Evolutionary conservation across 2,329 filamentous ascomycete genomes (phyloP).

Genomic region (Bipolaris victoriae): DNA sequence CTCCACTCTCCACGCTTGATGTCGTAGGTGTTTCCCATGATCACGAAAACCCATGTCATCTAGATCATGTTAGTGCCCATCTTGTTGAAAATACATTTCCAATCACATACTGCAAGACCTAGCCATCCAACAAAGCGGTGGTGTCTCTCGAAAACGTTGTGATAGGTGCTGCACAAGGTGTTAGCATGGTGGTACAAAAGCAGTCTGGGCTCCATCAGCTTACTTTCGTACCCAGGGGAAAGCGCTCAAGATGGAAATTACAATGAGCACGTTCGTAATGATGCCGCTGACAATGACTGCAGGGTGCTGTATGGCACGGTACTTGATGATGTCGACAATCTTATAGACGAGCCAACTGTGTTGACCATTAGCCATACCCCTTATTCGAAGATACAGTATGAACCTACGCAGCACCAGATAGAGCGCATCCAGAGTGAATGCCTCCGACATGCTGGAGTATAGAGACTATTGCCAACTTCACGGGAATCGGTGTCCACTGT

Average conservation of each 20-base stretch:
- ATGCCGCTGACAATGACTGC: constrained; percentile 43
- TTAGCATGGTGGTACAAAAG: constrained; percentile 20
- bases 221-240: constrained; percentile 48
- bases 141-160: constrained; percentile 46
- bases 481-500: constrained; percentile 42
- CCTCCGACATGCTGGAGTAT: constrained; percentile 44
- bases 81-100: too few species aligned
- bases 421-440: constrained; percentile 45
- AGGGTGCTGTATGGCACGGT: constrained; percentile 40
- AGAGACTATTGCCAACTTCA: constrained; percentile 42
- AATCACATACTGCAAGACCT: constrained; percentile 39
- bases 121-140: constrained; percentile 47
- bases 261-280: constrained; percentile 44
- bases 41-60: constrained; percentile 46
- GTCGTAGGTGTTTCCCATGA: constrained; percentile 44
- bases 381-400: neutral
- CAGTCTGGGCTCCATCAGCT: constrained; percentile 12
- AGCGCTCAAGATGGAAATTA: constrained; percentile 45
- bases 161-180: constrained; percentile 34
- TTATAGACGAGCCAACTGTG: constrained; percentile 45
- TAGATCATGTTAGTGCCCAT: constrained; percentile 18
- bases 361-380: constrained; percentile 13
- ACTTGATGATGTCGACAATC: constrained; percentile 43
- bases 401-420: constrained; percentile 43
- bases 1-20: constrained; percentile 44